phyloP scores from a whole-genome alignment of 257 asterid species.

The Lycium barbarum region DNA sequence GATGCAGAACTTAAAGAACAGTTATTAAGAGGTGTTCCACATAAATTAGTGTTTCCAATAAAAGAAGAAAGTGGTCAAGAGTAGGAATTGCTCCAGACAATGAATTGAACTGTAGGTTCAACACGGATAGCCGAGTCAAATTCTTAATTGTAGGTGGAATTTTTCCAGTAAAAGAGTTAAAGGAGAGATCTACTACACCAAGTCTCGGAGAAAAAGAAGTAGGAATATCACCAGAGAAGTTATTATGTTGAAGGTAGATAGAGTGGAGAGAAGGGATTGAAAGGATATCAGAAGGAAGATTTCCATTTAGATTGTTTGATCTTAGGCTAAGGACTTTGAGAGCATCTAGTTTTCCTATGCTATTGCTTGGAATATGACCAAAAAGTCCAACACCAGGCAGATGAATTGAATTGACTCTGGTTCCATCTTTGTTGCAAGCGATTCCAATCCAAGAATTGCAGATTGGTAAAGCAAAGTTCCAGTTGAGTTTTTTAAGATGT shows the following conservation, averaged over 20 bases:
- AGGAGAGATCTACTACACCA: slow-evolving; percentile 65
- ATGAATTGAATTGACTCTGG: slow-evolving; percentile 65
- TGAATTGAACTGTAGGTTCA: slow-evolving; percentile 65
- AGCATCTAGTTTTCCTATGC: slow-evolving; percentile 63
- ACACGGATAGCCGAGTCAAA: slow-evolving; percentile 52
- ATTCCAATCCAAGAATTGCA: slow-evolving; percentile 87
- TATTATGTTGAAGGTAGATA: slow-evolving; percentile 72
- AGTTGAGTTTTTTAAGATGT: slow-evolving; percentile 67
- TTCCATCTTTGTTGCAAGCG: slow-evolving; percentile 57
- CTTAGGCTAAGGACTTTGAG: slow-evolving; percentile 73
- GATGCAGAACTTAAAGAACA: slow-evolving; percentile 53
- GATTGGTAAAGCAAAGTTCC: slow-evolving; percentile 51
- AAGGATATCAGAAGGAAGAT: slow-evolving; percentile 66
- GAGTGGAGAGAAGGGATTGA: slow-evolving; percentile 67
- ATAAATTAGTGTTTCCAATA: slow-evolving; percentile 64
- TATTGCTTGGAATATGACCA: slow-evolving; percentile 67
- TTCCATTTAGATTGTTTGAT: slow-evolving; percentile 70
- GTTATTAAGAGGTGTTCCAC: slow-evolving; percentile 61
- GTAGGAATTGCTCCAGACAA: slow-evolving; percentile 62
- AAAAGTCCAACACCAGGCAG: slow-evolving; percentile 80
- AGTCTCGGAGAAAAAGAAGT: slow-evolving; percentile 52
- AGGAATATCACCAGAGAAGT: slow-evolving; percentile 76
- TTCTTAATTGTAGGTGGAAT: slow-evolving; percentile 49
- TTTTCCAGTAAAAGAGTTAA: slow-evolving; percentile 67
- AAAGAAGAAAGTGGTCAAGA: slow-evolving; percentile 70